Evolutionary conservation across 768 basidiomycete genomes (phyloP).

Genomic region (Russula griseocarnosa): DNA sequence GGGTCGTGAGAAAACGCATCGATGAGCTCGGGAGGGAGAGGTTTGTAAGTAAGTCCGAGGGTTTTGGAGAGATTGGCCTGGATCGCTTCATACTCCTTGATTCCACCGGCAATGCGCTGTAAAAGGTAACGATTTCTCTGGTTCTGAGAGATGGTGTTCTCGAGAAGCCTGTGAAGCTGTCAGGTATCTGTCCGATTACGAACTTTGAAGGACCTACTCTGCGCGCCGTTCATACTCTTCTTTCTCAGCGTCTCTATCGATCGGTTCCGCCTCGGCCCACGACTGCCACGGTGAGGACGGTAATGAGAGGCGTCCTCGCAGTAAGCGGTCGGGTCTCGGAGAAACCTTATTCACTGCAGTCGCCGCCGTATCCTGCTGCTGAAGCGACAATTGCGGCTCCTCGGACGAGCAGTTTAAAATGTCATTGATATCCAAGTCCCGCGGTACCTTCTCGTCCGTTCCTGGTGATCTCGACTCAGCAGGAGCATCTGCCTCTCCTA

Average conservation of each 20-base stretch:
- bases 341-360: not conserved
- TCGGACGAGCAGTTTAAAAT: not conserved
- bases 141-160: slow-evolving; percentile 58
- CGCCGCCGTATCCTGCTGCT: not conserved
- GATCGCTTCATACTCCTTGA: slow-evolving; percentile 63
- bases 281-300: slow-evolving; percentile 30
- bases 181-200: slow-evolving; percentile 17
- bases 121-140: slow-evolving; percentile 63
- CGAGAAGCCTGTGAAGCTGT: slow-evolving; percentile 47
- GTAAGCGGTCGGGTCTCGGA: slow-evolving; percentile 5
- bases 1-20: slow-evolving; percentile 78
- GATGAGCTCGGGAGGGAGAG: slow-evolving; percentile 60
- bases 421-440: not conserved
- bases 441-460: not conserved
- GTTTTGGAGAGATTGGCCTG: slow-evolving; percentile 49
- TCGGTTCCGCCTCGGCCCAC: slow-evolving; percentile 35
- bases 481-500: not conserved
- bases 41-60: slow-evolving; percentile 45
- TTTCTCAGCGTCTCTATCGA: slow-evolving; percentile 47
- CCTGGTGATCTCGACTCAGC: slow-evolving; percentile 1
- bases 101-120: slow-evolving; percentile 56
- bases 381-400: not conserved
- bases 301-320: slow-evolving; percentile 37
- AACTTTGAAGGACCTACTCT: slow-evolving; percentile 40
- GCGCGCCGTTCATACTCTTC: slow-evolving; percentile 57